A percentile compares a stretch with the other conserved stretches of the same genome.
These are phyloP conservation scores for Populus davidiana DNA, from an alignment of 345 rosid species.

Conservation along the genomic window DNA sequence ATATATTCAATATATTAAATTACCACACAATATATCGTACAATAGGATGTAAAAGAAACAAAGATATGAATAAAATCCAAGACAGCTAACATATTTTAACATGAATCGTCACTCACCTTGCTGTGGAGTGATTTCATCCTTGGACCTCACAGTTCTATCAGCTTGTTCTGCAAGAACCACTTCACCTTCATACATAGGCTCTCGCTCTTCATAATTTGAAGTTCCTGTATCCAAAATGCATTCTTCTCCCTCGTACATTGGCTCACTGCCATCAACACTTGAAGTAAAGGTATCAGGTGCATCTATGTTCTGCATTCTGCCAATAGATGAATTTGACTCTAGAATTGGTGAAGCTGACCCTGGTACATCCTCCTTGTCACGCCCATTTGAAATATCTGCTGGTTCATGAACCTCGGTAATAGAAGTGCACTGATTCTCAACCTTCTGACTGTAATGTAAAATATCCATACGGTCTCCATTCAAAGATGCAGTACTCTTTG, in stretches of 20 bases:
- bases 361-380: slow-evolving; percentile 16
- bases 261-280: slow-evolving; percentile 70
- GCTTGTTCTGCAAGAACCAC: slow-evolving; percentile 75
- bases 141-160: slow-evolving; percentile 48
- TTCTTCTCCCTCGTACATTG: slow-evolving; percentile 97
- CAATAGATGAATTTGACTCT: slow-evolving; percentile 51
- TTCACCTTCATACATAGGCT: slow-evolving; percentile 98
- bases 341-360: slow-evolving; percentile 31
- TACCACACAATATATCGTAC: not conserved
- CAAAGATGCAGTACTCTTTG: slow-evolving; percentile 23
- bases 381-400: slow-evolving; percentile 35
- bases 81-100: not conserved
- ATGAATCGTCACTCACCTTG: slow-evolving; percentile 50
- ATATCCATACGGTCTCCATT: slow-evolving; percentile 21
- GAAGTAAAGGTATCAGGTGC: slow-evolving; percentile 48
- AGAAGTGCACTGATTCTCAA: slow-evolving; percentile 24
- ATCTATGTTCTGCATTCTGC: slow-evolving; percentile 46
- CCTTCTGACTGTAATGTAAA: slow-evolving; percentile 21
- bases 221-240: slow-evolving; percentile 67
- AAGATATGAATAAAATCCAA: not conserved
- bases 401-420: slow-evolving; percentile 28
- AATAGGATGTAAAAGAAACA: not conserved
- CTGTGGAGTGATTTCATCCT: slow-evolving; percentile 60
- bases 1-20: slow-evolving; percentile 8
- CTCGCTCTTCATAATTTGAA: slow-evolving; percentile 51